These are phyloP conservation scores for Pseudomassariella vexata DNA, from an alignment of 2,329 filamentous ascomycete genomes.

Conservation along the genomic window DNA sequence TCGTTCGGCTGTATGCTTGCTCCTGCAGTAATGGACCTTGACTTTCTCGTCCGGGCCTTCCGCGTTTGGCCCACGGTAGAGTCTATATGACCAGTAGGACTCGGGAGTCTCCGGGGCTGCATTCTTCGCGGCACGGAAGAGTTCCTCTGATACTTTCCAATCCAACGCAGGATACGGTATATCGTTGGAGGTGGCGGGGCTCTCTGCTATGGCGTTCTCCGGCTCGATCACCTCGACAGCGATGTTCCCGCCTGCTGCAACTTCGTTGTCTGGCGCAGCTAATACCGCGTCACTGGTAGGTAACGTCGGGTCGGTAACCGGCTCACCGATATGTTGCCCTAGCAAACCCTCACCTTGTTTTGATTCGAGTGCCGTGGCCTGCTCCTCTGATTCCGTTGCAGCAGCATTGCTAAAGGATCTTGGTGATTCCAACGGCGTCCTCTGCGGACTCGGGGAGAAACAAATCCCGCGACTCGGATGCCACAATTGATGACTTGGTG, in stretches of 20 bases:
- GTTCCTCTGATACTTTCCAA: slow-evolving; percentile 40
- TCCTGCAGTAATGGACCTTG: slow-evolving; percentile 73
- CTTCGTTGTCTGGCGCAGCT: background rate
- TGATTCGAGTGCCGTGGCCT: no score
- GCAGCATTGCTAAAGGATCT: no score
- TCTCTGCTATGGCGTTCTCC: slow-evolving; percentile 17
- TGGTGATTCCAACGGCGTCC: no score
- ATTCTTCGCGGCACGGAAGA: slow-evolving; percentile 42
- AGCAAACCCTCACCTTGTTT: no score
- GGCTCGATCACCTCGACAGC: background rate
- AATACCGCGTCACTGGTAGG: no score
- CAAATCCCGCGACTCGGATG: slow-evolving; percentile 26
- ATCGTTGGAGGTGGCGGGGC: slow-evolving; percentile 17
- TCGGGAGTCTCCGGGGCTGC: slow-evolving; percentile 35
- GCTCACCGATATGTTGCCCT: no score
- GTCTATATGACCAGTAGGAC: slow-evolving; percentile 62
- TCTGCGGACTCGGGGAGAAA: slow-evolving; percentile 16
- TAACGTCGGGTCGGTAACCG: slow-evolving; percentile 8
- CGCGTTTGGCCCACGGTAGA: slow-evolving; percentile 54
- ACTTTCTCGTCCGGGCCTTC: slow-evolving; percentile 44
- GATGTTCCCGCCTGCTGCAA: no score
- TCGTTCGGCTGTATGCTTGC: slow-evolving; percentile 59
- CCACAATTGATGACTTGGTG: slow-evolving; percentile 23
- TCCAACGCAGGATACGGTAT: slow-evolving; percentile 13
- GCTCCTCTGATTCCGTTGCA: no score